These are phyloP conservation scores for Zygoascus meyerae DNA, from an alignment of 1,139 yeast genomes.

Conservation along the genomic window DNA sequence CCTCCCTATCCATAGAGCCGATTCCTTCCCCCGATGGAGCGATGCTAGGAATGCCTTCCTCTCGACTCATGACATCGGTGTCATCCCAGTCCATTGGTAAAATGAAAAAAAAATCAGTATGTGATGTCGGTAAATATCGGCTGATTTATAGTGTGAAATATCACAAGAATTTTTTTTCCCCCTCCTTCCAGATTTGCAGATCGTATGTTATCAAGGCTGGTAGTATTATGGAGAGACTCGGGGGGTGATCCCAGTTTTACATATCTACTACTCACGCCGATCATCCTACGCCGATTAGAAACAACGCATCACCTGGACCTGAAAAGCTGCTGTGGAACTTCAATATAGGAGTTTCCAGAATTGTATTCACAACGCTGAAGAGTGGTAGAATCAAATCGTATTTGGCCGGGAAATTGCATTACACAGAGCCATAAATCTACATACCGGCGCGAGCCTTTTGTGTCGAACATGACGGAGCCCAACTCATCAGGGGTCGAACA, in stretches of 20 bases:
- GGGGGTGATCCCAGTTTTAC: too few relatives aligned
- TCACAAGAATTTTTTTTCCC: not conserved
- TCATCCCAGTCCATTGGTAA: conserved; percentile 9
- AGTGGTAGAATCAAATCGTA: not conserved
- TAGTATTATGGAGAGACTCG: not conserved
- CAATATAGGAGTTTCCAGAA: too few relatives aligned
- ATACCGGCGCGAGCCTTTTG: not conserved
- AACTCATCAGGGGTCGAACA: not conserved
- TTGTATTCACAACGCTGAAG: too few relatives aligned
- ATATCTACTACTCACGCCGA: too few relatives aligned
- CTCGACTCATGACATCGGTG: conserved; percentile 3
- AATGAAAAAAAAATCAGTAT: not conserved
- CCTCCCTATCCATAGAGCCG: not conserved
- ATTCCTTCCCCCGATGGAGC: not conserved
- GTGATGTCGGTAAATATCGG: not conserved
- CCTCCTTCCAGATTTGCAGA: not conserved
- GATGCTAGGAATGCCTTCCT: conserved; percentile 5
- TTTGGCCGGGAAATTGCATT: not conserved
- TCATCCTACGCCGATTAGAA: too few relatives aligned
- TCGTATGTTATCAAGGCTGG: not conserved
- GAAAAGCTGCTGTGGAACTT: too few relatives aligned
- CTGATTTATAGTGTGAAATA: not conserved
- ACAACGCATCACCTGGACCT: too few relatives aligned
- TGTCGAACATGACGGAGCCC: conserved; percentile 1
- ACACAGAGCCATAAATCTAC: not conserved